A percentile compares a stretch with the other conserved stretches of the same genome.
Evolutionary conservation across 768 basidiomycete genomes (phyloP).

Genomic region (Mycena indigotica): DNA sequence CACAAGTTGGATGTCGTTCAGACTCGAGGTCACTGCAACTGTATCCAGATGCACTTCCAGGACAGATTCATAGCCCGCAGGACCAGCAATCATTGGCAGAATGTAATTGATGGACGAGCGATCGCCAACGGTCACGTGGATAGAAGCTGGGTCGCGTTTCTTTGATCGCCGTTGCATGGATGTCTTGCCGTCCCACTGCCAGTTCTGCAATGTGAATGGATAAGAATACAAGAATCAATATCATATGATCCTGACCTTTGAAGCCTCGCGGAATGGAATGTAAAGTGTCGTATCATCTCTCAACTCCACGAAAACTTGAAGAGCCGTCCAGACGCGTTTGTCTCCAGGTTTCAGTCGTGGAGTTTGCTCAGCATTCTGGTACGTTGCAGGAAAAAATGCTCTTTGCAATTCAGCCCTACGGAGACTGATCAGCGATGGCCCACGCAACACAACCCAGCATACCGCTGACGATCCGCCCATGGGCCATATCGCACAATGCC

Average conservation of each 20-base stretch:
- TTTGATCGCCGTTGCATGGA: conserved; percentile 51
- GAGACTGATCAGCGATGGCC: conserved; percentile 1
- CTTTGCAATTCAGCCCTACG: conserved; percentile 73
- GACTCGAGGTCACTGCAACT: conserved; percentile 75
- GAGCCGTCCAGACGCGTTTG: conserved; percentile 75
- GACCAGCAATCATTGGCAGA: conserved; percentile 76
- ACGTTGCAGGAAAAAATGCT: conserved; percentile 81
- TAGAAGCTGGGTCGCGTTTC: conserved; percentile 66
- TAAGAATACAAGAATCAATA: neutral
- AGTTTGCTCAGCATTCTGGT: conserved; percentile 61
- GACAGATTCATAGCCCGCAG: conserved; percentile 75
- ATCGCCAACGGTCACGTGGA: conserved; percentile 76
- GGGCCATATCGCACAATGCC: conserved; percentile 87
- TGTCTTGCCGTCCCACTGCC: conserved; percentile 82
- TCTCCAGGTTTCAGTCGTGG: conserved; percentile 72
- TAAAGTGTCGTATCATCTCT: conserved; percentile 74
- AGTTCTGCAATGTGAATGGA: conserved; percentile 67
- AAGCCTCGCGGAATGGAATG: conserved; percentile 89
- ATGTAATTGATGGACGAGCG: conserved; percentile 85
- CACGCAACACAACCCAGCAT: conserved; percentile 2
- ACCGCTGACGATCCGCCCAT: conserved; percentile 96
- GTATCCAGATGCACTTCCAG: conserved; percentile 84
- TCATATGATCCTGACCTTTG: conserved; percentile 57
- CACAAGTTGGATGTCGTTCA: conserved; percentile 84
- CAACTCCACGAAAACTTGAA: conserved; percentile 83